Percentiles rank a stretch among this genome's conserved stretches.
These are phyloP conservation scores for Pistacia atlantica DNA, from an alignment of 345 rosid genomes.

Conservation along the genomic window DNA sequence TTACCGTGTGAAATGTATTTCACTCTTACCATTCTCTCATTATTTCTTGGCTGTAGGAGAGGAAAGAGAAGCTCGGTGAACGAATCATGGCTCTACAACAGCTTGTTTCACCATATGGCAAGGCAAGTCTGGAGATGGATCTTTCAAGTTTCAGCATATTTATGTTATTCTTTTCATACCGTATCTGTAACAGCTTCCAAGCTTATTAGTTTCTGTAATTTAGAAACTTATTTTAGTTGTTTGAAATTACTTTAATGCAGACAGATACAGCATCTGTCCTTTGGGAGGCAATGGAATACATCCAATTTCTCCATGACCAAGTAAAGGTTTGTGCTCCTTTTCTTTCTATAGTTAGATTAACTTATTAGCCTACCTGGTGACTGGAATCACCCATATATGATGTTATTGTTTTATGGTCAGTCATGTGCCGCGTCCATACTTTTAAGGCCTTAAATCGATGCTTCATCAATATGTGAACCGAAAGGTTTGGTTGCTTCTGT, in stretches of 20 bases:
- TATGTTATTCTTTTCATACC: background rate
- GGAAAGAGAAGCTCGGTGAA: constrained; percentile 90
- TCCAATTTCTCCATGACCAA: constrained; percentile 93
- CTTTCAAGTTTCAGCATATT: background rate
- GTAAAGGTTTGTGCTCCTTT: constrained; percentile 68
- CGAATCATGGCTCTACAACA: constrained; percentile 86
- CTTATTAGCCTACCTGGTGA: constrained; percentile 1
- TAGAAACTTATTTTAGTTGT: constrained; percentile 7
- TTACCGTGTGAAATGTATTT: background rate
- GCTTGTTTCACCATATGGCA: constrained; percentile 95
- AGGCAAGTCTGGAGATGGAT: constrained; percentile 47
- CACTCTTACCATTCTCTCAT: constrained; percentile 13
- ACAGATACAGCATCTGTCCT: constrained; percentile 99
- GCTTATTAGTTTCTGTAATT: background rate
- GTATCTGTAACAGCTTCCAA: background rate
- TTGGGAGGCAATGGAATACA: constrained; percentile 81
- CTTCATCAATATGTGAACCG: background rate
- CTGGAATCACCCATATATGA: background rate
- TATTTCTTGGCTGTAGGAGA: constrained; percentile 52
- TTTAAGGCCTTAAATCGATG: background rate
- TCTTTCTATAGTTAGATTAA: constrained; percentile 4
- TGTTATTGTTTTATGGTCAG: too few species aligned
- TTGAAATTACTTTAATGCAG: constrained; percentile 39
- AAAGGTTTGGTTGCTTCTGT: background rate
- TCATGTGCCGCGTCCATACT: too few species aligned